phyloP scores from a whole-genome alignment of 2,329 filamentous ascomycete genomes.

The Cercospora sp. region DNA sequence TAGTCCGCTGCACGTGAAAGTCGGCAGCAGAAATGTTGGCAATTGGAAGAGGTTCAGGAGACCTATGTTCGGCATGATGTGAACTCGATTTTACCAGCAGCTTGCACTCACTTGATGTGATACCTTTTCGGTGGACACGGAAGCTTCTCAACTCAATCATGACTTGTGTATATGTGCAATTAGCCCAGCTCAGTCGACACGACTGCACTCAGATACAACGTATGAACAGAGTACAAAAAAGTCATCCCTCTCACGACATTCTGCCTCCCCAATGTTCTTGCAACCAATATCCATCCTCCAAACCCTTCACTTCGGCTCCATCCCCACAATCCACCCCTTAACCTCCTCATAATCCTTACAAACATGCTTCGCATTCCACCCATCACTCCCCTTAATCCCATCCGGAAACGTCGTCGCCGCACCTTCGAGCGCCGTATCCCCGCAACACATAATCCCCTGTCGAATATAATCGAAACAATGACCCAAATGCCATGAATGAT shows the following conservation, averaged over 20 bases:
- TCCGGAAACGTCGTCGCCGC: slow-evolving; percentile 18
- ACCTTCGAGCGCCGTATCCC: slow-evolving; percentile 17
- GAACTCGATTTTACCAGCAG: background rate
- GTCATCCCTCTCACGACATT: no score
- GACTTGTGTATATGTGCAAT: background rate
- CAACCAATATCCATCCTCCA: background rate
- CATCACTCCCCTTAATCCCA: slow-evolving; percentile 14
- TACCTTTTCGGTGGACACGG: background rate
- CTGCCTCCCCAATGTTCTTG: no score
- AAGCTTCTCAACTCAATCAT: background rate
- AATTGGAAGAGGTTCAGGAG: background rate
- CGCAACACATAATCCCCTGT: slow-evolving; percentile 19
- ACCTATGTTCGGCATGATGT: background rate
- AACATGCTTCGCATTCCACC: slow-evolving; percentile 18
- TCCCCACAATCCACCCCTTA: slow-evolving; percentile 12
- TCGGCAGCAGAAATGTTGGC: background rate
- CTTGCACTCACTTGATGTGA: background rate
- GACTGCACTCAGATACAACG: background rate
- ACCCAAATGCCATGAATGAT: slow-evolving; percentile 18
- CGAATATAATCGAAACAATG: slow-evolving; percentile 19
- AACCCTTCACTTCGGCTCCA: background rate
- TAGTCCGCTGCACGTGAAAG: background rate
- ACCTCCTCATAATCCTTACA: slow-evolving; percentile 18
- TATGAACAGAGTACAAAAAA: background rate
- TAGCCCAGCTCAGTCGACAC: background rate